Conservation (phyloP, 1,139 yeast genomes). For the Saccharomyces hybrid region DNA sequence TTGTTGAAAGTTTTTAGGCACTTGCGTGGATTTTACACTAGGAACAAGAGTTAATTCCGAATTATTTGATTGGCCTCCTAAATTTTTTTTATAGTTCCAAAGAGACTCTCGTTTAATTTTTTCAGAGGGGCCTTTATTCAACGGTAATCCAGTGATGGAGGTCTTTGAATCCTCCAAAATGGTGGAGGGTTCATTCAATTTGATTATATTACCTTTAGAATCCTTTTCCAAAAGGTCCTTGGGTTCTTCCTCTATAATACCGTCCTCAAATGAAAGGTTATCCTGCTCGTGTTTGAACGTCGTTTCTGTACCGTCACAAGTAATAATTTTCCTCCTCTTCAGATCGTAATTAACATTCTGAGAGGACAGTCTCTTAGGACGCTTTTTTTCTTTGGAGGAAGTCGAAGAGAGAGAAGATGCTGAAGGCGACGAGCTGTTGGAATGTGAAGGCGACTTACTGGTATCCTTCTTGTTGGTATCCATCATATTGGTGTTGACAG, state of each 20-base stretch:
- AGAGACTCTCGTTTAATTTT: conserved; percentile 26
- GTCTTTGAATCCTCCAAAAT: conserved; percentile 18
- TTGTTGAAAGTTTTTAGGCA: background rate
- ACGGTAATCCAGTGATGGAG: conserved; percentile 29
- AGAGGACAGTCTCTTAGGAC: conserved; percentile 29
- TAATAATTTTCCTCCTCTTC: conserved; percentile 27
- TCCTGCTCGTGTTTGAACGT: conserved; percentile 3
- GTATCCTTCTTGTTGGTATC: conserved; percentile 1
- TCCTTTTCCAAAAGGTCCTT: conserved; percentile 15
- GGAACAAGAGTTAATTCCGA: background rate
- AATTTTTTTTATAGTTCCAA: conserved; percentile 24
- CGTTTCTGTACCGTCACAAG: conserved; percentile 16
- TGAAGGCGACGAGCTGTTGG: background rate
- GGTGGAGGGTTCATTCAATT: conserved; percentile 21
- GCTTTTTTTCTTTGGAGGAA: conserved; percentile 1
- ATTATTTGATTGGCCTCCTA: conserved; percentile 1
- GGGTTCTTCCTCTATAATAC: conserved; percentile 3
- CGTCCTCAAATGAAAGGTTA: conserved; percentile 2
- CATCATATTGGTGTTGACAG: background rate
- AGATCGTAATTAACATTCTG: conserved; percentile 28
- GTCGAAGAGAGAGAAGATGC: background rate
- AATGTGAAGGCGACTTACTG: background rate
- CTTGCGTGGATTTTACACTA: background rate
- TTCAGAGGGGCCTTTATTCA: conserved; percentile 26
- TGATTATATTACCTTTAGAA: conserved; percentile 17